Evolutionary conservation across 78 protist genomes (phyloP), one percentile per base, ranked within the genome.

Genomic region (Dictyostelium citrinum): DNA sequence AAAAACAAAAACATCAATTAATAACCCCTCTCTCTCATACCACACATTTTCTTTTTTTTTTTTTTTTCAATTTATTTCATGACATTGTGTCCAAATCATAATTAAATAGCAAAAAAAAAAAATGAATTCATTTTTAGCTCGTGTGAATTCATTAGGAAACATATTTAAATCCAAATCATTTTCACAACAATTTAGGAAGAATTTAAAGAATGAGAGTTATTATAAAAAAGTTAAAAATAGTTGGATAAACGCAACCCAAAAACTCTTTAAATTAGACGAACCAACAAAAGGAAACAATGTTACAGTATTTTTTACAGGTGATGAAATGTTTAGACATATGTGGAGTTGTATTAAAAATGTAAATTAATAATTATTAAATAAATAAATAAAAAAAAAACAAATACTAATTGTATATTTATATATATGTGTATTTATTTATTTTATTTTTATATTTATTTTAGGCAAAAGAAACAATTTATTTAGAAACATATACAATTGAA

Each of bases 401-500:
- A 2, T 2, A 20, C 24, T 17, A 29, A 9, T 0, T 9, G 22
- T 78, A 31, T 2, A 5, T 10, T 3, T n/a, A n/a, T n/a, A n/a
- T n/a, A n/a, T n/a, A n/a, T n/a, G n/a, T n/a, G n/a, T n/a, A n/a
- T n/a, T n/a, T n/a, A n/a, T n/a, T n/a, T 78, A 49, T 46, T 72
- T 16, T 22, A 37, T 58, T 22, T 22, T 22, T 22, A 58, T 41
- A 16, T 22, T 61, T 29, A 0, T 11, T 9, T 29, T 55, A 90
- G 95, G 95, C 95, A 64, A 91, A 91, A 51, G 74, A 91, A 76
- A 46, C 83, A 14, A 76, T 91, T 37, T 33, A 10, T 9, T 17
- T 91, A 10, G 95, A 91, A 45, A 91, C 90, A 1, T 91, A 91
- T 71, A 91, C 91, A n/a, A 82, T 91, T 27, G 95, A 91, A 61